Percentiles rank a stretch among this genome's conserved stretches.
Conservation (phyloP, 371 early-diverging fungal species). For the Mucor ambiguus region DNA sequence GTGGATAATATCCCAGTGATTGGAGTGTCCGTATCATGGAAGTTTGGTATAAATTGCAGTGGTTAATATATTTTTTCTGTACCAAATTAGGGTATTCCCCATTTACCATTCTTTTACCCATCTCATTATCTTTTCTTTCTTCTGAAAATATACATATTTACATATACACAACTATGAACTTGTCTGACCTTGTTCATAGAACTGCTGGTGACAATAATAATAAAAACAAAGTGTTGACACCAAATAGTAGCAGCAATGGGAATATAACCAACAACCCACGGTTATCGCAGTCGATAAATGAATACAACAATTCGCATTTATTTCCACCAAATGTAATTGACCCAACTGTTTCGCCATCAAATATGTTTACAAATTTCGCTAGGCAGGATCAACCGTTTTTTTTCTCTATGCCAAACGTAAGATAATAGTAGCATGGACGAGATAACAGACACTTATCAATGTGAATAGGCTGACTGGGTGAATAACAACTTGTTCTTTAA, state of each 20-base stretch:
- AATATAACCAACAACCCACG: not conserved
- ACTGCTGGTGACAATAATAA: constrained; percentile 30
- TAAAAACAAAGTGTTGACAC: not conserved
- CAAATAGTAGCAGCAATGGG: constrained; percentile 1
- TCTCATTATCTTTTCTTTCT: not conserved
- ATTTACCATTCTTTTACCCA: not conserved
- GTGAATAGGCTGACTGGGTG: constrained; percentile 23
- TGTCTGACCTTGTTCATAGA: constrained; percentile 43
- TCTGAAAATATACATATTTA: constrained; percentile 4
- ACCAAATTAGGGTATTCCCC: not conserved
- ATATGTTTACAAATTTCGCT: constrained; percentile 10
- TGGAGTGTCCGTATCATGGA: constrained; percentile 5
- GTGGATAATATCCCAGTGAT: not conserved
- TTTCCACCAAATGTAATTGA: constrained; percentile 16
- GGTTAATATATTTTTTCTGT: constrained; percentile 1
- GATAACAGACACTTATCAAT: not conserved
- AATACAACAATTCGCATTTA: not conserved
- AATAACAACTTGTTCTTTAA: constrained; percentile 19
- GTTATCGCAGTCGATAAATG: not conserved
- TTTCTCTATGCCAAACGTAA: constrained; percentile 21
- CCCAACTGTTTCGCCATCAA: constrained; percentile 13
- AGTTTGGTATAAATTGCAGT: not conserved
- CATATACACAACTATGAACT: constrained; percentile 29
- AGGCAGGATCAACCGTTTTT: constrained; percentile 19
- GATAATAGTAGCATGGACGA: not conserved